phyloP scores from a whole-genome alignment of 169 alveolate species.

The Plasmodium sp. region DNA sequence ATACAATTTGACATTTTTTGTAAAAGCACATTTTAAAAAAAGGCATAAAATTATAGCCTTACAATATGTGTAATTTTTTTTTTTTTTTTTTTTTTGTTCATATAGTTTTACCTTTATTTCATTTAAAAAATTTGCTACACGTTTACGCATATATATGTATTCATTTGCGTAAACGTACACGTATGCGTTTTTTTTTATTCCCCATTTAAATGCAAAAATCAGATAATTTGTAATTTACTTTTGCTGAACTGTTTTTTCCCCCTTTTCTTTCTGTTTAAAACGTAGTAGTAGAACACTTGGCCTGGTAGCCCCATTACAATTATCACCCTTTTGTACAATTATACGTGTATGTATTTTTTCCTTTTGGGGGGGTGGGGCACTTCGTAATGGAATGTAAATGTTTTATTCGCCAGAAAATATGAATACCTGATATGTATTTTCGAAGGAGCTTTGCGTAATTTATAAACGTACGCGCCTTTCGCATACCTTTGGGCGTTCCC shows the following conservation, averaged over 20 bases:
- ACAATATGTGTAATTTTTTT: neutral
- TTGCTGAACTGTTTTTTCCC: neutral
- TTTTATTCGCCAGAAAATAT: neutral
- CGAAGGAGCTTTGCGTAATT: neutral
- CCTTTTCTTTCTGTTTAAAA: neutral
- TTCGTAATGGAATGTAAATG: neutral
- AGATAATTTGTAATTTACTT: slow-evolving; percentile 34
- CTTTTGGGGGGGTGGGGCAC: neutral
- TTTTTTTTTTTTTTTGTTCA: neutral
- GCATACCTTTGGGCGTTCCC: neutral
- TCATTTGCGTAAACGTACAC: neutral
- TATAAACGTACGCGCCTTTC: neutral
- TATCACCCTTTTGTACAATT: neutral
- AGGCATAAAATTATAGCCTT: neutral
- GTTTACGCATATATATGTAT: neutral
- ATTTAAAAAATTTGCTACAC: neutral
- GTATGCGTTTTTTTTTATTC: neutral
- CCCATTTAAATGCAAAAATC: neutral
- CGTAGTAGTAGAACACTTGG: slow-evolving; percentile 14
- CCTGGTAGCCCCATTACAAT: neutral
- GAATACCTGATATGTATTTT: neutral
- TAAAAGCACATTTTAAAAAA: neutral
- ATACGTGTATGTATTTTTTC: neutral
- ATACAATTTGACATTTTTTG: neutral
- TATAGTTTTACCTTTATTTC: neutral